A percentile compares a stretch with the other conserved stretches of the same genome.
Conservation (phyloP, 2,329 filamentous ascomycete genomes). For the Nothopassalora personata region DNA sequence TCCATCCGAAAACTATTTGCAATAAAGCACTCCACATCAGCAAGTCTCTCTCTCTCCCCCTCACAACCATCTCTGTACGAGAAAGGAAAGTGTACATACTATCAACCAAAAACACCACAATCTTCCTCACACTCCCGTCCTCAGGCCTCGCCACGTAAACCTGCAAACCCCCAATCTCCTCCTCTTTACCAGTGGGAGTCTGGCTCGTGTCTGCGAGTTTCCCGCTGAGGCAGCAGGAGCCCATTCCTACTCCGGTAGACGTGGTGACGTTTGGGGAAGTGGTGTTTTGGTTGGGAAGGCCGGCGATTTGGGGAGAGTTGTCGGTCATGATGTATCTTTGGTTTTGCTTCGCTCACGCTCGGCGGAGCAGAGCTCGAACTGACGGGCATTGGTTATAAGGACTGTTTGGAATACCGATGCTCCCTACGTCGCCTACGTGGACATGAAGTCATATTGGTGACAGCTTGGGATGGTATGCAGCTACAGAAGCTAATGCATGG, state of each 20-base stretch:
- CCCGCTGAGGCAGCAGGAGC: constrained; percentile 40
- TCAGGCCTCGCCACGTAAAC: constrained; percentile 40
- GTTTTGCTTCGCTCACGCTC: not conserved
- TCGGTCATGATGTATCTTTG: not conserved
- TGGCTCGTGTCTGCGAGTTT: constrained; percentile 33
- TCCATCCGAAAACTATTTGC: constrained; percentile 41
- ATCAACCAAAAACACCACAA: constrained; percentile 44
- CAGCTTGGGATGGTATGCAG: not conserved
- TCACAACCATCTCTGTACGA: constrained; percentile 12
- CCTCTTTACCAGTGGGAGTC: constrained; percentile 32
- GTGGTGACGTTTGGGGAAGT: constrained; percentile 21
- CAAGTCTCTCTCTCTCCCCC: too few relatives aligned
- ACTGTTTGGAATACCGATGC: not conserved
- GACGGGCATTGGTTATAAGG: not conserved
- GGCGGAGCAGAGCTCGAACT: not conserved
- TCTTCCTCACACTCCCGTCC: constrained; percentile 37
- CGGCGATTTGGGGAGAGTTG: not conserved
- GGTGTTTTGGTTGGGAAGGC: not conserved
- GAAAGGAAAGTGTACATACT: constrained; percentile 10
- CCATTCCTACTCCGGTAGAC: constrained; percentile 38
- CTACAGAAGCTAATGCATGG: not conserved
- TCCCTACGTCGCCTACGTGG: not conserved
- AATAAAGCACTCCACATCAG: too few relatives aligned
- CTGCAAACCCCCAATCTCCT: constrained; percentile 36
- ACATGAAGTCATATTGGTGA: not conserved